These are phyloP conservation scores for Termitomyces sp. DNA, from an alignment of 768 basidiomycete genomes.

Conservation along the genomic window DNA sequence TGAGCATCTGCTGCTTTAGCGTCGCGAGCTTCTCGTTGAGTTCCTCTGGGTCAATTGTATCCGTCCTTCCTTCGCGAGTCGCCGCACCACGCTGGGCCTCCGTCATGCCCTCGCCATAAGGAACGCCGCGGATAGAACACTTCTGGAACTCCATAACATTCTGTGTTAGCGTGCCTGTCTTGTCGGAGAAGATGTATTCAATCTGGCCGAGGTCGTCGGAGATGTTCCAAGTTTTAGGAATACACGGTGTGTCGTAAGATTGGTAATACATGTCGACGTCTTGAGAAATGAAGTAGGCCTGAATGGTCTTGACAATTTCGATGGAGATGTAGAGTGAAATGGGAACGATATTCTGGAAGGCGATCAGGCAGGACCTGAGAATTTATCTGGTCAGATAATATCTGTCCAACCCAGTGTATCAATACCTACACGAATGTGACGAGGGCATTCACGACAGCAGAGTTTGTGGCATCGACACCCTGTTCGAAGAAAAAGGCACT, in stretches of 20 bases:
- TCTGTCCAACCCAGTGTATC: background rate
- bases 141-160: slow-evolving; percentile 99
- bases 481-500: slow-evolving; percentile 72
- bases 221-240: slow-evolving; percentile 98
- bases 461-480: slow-evolving; percentile 56
- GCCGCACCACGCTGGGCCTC: slow-evolving; percentile 94
- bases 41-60: slow-evolving; percentile 63
- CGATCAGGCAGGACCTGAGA: slow-evolving; percentile 83
- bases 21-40: slow-evolving; percentile 56
- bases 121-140: slow-evolving; percentile 78
- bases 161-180: slow-evolving; percentile 95
- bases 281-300: slow-evolving; percentile 94
- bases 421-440: slow-evolving; percentile 84
- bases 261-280: slow-evolving; percentile 96
- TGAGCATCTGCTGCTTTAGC: slow-evolving; percentile 74
- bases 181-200: slow-evolving; percentile 87
- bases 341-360: slow-evolving; percentile 97
- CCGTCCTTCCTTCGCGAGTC: slow-evolving; percentile 68
- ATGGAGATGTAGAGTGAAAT: slow-evolving; percentile 96
- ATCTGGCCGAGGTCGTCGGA: slow-evolving; percentile 98
- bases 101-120: slow-evolving; percentile 92
- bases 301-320: slow-evolving; percentile 97
- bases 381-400: slow-evolving; percentile 7
- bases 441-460: slow-evolving; percentile 63
- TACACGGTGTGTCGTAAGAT: slow-evolving; percentile 79